A percentile compares a stretch with the other conserved stretches of the same genome.
Conservation (phyloP, 305 asterid species). For the Striga hermonthica region DNA sequence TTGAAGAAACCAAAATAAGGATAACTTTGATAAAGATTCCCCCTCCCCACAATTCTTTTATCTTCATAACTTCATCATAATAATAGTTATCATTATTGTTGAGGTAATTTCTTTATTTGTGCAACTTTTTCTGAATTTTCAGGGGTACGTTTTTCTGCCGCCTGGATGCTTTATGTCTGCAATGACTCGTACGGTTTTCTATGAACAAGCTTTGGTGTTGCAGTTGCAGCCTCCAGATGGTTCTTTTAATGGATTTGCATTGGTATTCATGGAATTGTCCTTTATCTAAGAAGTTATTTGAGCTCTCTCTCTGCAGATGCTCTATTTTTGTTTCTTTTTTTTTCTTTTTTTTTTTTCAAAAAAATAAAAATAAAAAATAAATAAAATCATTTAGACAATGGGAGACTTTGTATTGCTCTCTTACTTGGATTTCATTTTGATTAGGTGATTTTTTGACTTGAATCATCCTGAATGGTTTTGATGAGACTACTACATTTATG, state of each 20-base stretch:
- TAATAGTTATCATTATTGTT: not conserved
- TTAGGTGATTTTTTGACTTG: not conserved
- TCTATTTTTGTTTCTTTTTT: not conserved
- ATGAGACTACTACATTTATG: not conserved
- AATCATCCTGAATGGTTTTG: not conserved
- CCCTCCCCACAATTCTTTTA: not conserved
- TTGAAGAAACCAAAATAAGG: not conserved
- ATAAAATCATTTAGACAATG: not conserved
- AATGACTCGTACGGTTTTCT: slow-evolving; percentile 27
- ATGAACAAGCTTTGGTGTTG: slow-evolving; percentile 43
- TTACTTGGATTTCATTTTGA: not conserved
- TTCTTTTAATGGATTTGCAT: slow-evolving; percentile 28
- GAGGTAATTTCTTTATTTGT: not conserved
- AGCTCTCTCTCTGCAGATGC: slow-evolving; percentile 18
- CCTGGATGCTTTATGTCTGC: slow-evolving; percentile 32
- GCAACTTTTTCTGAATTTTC: slow-evolving; percentile 11
- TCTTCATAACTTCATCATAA: not conserved
- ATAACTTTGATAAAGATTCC: not conserved
- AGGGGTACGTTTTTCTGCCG: slow-evolving; percentile 44
- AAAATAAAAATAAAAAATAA: no score
- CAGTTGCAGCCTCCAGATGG: slow-evolving; percentile 36
- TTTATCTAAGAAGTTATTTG: slow-evolving; percentile 8
- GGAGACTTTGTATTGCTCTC: slow-evolving; percentile 17
- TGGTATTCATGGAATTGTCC: slow-evolving; percentile 36
- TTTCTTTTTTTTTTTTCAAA: no score